phyloP scores from a whole-genome alignment of 306 rosid species.

The Oemleria cerasiformis region DNA sequence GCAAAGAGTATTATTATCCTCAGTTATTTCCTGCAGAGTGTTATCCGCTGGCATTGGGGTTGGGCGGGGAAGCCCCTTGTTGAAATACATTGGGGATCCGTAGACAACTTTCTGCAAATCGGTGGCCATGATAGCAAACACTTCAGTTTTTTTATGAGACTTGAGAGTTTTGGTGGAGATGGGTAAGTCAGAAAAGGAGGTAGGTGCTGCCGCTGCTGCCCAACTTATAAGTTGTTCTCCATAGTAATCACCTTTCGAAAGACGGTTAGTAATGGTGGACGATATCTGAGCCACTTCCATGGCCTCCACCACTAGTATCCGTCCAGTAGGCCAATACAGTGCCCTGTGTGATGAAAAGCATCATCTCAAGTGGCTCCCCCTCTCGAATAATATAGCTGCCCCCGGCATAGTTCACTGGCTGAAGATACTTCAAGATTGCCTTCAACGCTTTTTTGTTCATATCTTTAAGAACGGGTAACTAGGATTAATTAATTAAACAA shows the following conservation, averaged over 20 bases:
- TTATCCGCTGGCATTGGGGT: neutral
- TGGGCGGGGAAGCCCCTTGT: neutral
- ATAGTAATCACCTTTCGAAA: neutral
- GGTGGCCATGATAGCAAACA: neutral
- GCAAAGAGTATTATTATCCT: too few species aligned
- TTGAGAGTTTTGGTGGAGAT: neutral
- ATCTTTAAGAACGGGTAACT: neutral
- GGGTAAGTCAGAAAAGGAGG: neutral
- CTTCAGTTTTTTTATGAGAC: neutral
- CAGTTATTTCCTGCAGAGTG: neutral
- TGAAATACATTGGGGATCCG: neutral
- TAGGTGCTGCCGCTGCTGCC: neutral
- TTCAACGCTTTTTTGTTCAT: neutral
- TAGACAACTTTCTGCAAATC: neutral
- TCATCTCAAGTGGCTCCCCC: conserved; percentile 5
- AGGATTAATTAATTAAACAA: too few species aligned
- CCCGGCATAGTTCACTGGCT: neutral
- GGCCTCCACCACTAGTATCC: neutral
- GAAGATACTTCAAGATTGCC: neutral
- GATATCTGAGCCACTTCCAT: too few species aligned
- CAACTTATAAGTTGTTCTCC: neutral
- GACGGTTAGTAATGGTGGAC: too few species aligned
- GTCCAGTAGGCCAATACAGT: neutral
- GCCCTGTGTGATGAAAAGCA: neutral
- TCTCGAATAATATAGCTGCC: neutral